Evolutionary conservation across 108 stramenopile genomes (phyloP).

Genomic region (Aurantiochytrium sp.): DNA sequence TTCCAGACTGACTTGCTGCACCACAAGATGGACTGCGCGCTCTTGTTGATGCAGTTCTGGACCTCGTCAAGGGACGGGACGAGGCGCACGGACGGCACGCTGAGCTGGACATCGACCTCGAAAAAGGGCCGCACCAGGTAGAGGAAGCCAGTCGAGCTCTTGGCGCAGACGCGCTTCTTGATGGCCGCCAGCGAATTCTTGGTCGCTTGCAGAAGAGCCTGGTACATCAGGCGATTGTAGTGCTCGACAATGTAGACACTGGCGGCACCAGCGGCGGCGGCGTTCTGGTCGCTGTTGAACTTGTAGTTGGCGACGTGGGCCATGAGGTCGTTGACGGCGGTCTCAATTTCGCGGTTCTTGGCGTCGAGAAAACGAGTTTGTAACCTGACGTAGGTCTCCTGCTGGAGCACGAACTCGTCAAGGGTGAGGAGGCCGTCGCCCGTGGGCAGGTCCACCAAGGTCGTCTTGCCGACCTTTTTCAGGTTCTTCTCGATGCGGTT

Average conservation of each 20-base stretch:
- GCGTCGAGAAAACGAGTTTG: not conserved
- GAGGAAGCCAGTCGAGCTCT: conserved; percentile 26
- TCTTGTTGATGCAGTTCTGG: conserved; percentile 54
- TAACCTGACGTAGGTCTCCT: conserved; percentile 39
- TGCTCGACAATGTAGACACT: conserved; percentile 28
- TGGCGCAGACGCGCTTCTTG: conserved; percentile 45
- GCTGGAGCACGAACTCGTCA: conserved; percentile 57
- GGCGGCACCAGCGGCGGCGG: not conserved
- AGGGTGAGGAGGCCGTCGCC: conserved; percentile 50
- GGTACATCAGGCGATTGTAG: conserved; percentile 49
- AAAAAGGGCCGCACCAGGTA: conserved; percentile 52
- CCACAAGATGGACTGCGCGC: conserved; percentile 53
- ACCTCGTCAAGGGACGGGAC: conserved; percentile 61
- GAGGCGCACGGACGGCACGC: conserved; percentile 57
- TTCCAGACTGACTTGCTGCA: conserved; percentile 40
- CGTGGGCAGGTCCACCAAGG: conserved; percentile 52
- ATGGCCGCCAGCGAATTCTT: conserved; percentile 52
- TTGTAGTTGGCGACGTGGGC: conserved; percentile 27
- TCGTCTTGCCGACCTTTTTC: conserved; percentile 45
- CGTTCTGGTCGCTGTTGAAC: not conserved
- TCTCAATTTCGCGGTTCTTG: conserved; percentile 55
- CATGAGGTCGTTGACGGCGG: conserved; percentile 58
- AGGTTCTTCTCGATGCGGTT: conserved; percentile 65
- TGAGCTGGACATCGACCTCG: conserved; percentile 65
- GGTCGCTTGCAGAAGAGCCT: conserved; percentile 49